Evolutionary conservation across 225 moss, liverwort and hornwort species (phyloP).

Genomic region (Takakia lepidozioides): DNA sequence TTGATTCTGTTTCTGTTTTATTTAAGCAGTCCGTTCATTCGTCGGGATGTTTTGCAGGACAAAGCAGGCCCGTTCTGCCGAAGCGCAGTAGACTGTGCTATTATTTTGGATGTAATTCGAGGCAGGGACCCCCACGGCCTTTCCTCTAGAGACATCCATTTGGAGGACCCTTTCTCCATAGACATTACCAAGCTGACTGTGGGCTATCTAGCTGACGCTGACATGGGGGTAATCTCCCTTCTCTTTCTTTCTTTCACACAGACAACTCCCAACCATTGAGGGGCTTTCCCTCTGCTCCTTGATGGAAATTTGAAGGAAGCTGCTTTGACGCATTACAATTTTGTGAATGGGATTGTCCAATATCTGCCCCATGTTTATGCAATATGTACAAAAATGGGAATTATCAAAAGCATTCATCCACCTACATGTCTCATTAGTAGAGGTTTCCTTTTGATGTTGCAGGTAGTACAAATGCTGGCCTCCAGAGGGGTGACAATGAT

Average conservation of each 20-base stretch:
- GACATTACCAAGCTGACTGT: slow-evolving; percentile 55
- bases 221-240: slow-evolving; percentile 28
- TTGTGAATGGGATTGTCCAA: too few species aligned
- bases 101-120: slow-evolving; percentile 53
- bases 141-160: slow-evolving; percentile 46
- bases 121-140: slow-evolving; percentile 59
- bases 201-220: slow-evolving; percentile 68
- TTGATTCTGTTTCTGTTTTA: too few species aligned
- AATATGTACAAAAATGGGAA: too few species aligned
- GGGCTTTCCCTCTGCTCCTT: too few species aligned
- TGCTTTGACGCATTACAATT: too few species aligned
- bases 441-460: too few species aligned
- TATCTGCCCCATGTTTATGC: too few species aligned
- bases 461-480: slow-evolving; percentile 47
- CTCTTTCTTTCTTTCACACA: neutral
- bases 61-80: slow-evolving; percentile 61
- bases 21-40: too few species aligned
- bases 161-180: slow-evolving; percentile 55
- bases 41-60: slow-evolving; percentile 48
- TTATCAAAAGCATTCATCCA: too few species aligned
- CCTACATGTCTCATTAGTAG: too few species aligned
- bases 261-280: too few species aligned
- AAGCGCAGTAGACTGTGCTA: slow-evolving; percentile 50
- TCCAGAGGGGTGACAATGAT: slow-evolving; percentile 36
- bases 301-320: neutral